Evolutionary conservation across 2,329 filamentous ascomycete species (phyloP), one percentile per base, ranked within the genome.

Genomic region (Dichotomopilus funicola): DNA sequence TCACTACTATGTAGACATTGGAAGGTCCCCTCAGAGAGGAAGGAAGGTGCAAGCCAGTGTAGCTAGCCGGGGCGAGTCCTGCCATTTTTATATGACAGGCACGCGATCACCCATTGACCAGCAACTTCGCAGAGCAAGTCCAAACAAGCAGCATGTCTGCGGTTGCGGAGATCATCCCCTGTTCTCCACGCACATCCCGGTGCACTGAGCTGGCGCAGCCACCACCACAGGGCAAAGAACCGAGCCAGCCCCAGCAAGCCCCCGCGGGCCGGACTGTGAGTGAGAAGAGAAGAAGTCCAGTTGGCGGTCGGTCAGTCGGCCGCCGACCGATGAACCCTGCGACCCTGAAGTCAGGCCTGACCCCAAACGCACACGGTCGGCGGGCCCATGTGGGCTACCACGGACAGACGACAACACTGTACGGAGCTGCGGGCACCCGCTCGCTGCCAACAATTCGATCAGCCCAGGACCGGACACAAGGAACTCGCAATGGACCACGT

Each of bases 121-220:
- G 43, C 54, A 45, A 41, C 47, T 59, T 49, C 19, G 54, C 54
- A 57, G 10, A 41, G 58, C 53, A 55, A 43, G 43, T 53, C 52
- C 49, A 51, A 49, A 53, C 48, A 27, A 38, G 44, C 52, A 40
- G 33, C 47, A 54, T 11, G 37, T 51, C 31, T 49, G 53, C 55
- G 52, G 58, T 53, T 53, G 57, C 47, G 52, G 54, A 54, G 55
- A 51, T 45, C 36, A 54, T 49, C 48, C 55, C 58, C 56, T 50
- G 56, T 49, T 47, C 33, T 35, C 10, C 44, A 44, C 40, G 51
- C 38, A 5, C 48, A 38, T 49, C 52, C 38, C 19, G 10, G 44
- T 41, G 47, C 47, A 10, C 41, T 37, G 27, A 8, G 19, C 38
- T 47, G 51, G 53, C 48, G 54, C 53, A 60, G 58, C 55, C 58